phyloP scores from a whole-genome alignment of 352 stramenopile genomes.

The Hyaloperonospora arabidopsidis region DNA sequence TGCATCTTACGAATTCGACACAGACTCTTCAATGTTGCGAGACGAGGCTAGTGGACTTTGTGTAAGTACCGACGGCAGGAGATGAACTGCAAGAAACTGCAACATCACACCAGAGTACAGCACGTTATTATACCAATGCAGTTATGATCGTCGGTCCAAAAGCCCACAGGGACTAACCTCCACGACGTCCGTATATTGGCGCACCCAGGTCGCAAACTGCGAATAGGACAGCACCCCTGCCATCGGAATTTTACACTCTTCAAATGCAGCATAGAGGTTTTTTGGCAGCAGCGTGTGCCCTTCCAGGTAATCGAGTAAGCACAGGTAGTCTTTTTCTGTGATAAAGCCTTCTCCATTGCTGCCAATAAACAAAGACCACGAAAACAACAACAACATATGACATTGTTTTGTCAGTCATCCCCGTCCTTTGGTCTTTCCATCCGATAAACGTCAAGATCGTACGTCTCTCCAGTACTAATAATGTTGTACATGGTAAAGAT shows the following conservation, averaged over 20 bases:
- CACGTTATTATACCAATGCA: background rate
- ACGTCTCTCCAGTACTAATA: slow-evolving; percentile 63
- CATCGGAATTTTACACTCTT: slow-evolving; percentile 56
- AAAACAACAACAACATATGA: slow-evolving; percentile 1
- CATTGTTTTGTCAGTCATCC: background rate
- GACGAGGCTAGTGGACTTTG: slow-evolving; percentile 32
- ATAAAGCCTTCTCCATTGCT: slow-evolving; percentile 54
- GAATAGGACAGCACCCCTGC: slow-evolving; percentile 47
- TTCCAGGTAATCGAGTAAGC: slow-evolving; percentile 59
- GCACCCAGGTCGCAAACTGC: slow-evolving; percentile 70
- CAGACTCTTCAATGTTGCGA: slow-evolving; percentile 37
- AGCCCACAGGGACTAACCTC: slow-evolving; percentile 29
- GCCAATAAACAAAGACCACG: background rate
- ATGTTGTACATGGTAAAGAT: slow-evolving; percentile 84
- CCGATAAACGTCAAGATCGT: slow-evolving; percentile 1
- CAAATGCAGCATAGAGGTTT: slow-evolving; percentile 68
- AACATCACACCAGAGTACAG: background rate
- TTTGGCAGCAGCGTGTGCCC: slow-evolving; percentile 58
- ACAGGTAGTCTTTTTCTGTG: slow-evolving; percentile 60
- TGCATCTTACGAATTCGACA: slow-evolving; percentile 31
- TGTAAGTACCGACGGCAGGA: slow-evolving; percentile 30
- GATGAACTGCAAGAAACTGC: slow-evolving; percentile 42
- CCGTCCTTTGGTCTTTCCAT: background rate
- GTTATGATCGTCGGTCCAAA: background rate
- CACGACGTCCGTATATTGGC: slow-evolving; percentile 55